Percentiles rank a stretch among this genome's conserved stretches.
These are phyloP conservation scores for Trapa bicornis DNA, from an alignment of 345 rosid genomes.

Conservation along the genomic window DNA sequence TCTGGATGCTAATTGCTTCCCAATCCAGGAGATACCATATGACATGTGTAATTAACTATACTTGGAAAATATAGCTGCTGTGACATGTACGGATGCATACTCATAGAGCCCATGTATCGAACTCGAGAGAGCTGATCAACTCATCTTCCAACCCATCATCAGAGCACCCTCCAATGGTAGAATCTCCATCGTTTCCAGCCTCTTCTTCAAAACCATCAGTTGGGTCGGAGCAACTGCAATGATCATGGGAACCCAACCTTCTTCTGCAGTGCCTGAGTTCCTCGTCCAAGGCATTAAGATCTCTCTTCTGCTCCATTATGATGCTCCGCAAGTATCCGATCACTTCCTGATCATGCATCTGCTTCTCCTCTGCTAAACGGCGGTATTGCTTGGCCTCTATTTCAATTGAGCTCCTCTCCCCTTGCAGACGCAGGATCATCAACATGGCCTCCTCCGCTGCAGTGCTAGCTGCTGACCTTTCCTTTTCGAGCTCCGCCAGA, in stretches of 20 bases:
- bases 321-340: slow-evolving; percentile 52
- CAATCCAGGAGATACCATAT: neutral
- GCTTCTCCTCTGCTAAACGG: slow-evolving; percentile 46
- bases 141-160: slow-evolving; percentile 6
- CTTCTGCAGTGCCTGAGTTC: slow-evolving; percentile 18
- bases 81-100: too few relatives aligned
- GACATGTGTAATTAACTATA: too few relatives aligned
- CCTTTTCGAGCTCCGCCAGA: slow-evolving; percentile 53
- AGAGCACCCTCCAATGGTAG: slow-evolving; percentile 6
- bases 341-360: slow-evolving; percentile 36
- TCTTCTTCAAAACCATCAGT: neutral
- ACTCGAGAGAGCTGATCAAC: slow-evolving; percentile 11
- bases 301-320: slow-evolving; percentile 33
- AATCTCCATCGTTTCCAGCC: slow-evolving; percentile 19
- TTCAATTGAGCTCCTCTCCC: slow-evolving; percentile 44
- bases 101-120: slow-evolving; percentile 4
- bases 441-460: slow-evolving; percentile 79
- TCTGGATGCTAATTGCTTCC: neutral
- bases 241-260: slow-evolving; percentile 11
- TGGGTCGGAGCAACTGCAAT: neutral
- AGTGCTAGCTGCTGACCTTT: slow-evolving; percentile 59
- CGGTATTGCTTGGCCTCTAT: slow-evolving; percentile 50
- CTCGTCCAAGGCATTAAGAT: slow-evolving; percentile 21
- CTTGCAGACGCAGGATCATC: slow-evolving; percentile 65
- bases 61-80: too few relatives aligned